Conservation (phyloP, 495 filamentous ascomycete species). For the Gamarada debralockiae region DNA sequence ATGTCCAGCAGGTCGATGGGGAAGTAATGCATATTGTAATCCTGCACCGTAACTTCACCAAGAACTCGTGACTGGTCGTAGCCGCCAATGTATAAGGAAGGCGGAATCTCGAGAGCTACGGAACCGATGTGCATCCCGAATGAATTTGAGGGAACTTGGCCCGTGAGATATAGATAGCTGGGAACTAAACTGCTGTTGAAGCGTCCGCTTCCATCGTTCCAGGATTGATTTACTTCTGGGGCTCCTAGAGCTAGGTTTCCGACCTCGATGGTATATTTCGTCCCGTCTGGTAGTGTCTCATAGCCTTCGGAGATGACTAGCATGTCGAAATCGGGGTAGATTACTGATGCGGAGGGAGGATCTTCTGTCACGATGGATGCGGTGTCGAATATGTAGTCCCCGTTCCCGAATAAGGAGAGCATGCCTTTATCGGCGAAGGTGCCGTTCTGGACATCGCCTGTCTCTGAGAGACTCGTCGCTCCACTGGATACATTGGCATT, state of each 20-base stretch:
- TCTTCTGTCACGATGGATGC: not conserved
- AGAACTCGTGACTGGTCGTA: too few species aligned
- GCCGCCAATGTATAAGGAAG: too few species aligned
- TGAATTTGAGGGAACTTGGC: too few species aligned
- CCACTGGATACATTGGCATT: not conserved
- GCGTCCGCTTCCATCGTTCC: too few species aligned
- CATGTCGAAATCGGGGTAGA: slow-evolving; percentile 13
- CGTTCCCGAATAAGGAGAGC: not conserved
- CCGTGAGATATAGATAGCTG: too few species aligned
- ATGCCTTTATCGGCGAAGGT: not conserved
- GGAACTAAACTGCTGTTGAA: too few species aligned
- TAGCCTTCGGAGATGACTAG: slow-evolving; percentile 11
- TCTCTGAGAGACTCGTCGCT: not conserved
- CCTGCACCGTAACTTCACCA: too few species aligned
- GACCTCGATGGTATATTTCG: slow-evolving; percentile 31
- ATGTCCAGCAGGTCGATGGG: too few species aligned
- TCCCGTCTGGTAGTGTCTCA: slow-evolving; percentile 25
- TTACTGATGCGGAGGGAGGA: not conserved
- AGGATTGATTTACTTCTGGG: slow-evolving; percentile 30
- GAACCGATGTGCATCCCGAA: too few species aligned
- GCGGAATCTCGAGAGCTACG: too few species aligned
- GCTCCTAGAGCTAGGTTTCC: slow-evolving; percentile 35
- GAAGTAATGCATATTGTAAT: too few species aligned
- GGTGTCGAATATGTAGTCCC: slow-evolving; percentile 10
- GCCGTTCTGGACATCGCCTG: not conserved